Evolutionary conservation across 2,329 filamentous ascomycete species (phyloP), one percentile per base, ranked within the genome.

Genomic region (Arthroderma sp.): DNA sequence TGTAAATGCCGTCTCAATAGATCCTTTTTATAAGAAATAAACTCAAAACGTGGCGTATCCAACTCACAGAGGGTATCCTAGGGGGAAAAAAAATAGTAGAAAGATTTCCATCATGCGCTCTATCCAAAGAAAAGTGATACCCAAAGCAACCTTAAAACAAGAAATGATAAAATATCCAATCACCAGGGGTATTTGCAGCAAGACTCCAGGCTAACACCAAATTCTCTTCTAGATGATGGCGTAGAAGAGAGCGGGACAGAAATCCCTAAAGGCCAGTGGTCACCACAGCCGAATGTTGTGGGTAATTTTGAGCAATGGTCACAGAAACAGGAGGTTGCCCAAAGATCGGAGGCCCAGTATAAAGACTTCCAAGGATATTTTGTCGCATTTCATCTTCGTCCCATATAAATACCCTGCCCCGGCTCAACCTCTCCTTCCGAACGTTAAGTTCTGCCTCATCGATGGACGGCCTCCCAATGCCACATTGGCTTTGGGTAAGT

Each of bases 401-500:
- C 65, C 65, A 67, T 19, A 67, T 60, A 55, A 63, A 63, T 7
- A 56, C 59, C 19, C 59, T 44, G 8, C 54, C 28, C n/a, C 56
- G 55, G 4, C 51, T 51, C 28, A 59, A 58, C 53, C 58, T 63
- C 15, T 57, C 61, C 21, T 63, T 60, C 25, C 65, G 64, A n/a
- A 66, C 64, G n/a, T 58, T 28, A 4, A 66, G 52, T 19, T 65
- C 65, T 8, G 59, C 58, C 43, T 61, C 58, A 17, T 63, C 61
- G 43, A 68, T 57, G 13, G 56, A 49, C 13, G 63, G 58, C 3
- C 62, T 62, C 4, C 66, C 65, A 33, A 69, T 61, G 4, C 65
- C 66, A 55, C 67, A 69, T 33, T 66, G 65, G 44, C 66, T 65
- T 54, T 69, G 67, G 3, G 65, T 64, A 17, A 60, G 35, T 9